Evolutionary conservation across 192 early-diverging fungal genomes (phyloP).

Genomic region (Thamnidium elegans): DNA sequence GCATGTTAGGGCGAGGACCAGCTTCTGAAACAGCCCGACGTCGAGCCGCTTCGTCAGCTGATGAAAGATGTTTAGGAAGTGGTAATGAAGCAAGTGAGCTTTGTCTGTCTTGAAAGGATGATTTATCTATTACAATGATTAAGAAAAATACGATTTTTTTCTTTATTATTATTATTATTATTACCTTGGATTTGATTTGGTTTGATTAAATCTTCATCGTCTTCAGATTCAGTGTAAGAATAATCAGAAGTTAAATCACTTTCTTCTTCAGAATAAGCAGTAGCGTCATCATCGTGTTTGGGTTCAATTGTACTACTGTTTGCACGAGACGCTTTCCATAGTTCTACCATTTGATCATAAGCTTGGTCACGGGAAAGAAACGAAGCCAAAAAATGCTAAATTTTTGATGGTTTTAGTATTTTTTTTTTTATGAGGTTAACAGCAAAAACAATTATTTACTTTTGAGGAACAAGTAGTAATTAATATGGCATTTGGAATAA

Average conservation of each 20-base stretch:
- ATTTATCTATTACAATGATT: too few species aligned
- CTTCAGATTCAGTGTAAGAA: slow-evolving; percentile 13
- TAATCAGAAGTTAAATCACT: slow-evolving; percentile 2
- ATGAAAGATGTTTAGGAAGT: slow-evolving; percentile 15
- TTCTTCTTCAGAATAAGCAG: not conserved
- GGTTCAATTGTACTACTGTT: not conserved
- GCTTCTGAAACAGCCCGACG: slow-evolving; percentile 32
- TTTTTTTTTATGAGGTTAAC: not conserved
- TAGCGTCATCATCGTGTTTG: not conserved
- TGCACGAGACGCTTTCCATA: slow-evolving; percentile 47
- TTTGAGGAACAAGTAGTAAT: slow-evolving; percentile 68
- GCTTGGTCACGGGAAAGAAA: slow-evolving; percentile 82
- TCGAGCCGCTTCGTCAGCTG: slow-evolving; percentile 17
- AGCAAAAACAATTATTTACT: slow-evolving; percentile 14
- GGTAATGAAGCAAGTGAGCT: slow-evolving; percentile 27
- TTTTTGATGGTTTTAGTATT: not conserved
- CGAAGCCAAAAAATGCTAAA: slow-evolving; percentile 80
- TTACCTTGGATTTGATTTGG: too few species aligned
- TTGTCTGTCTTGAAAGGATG: slow-evolving; percentile 17
- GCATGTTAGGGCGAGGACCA: slow-evolving; percentile 26
- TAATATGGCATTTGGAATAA: slow-evolving; percentile 87
- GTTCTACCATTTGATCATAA: slow-evolving; percentile 66
- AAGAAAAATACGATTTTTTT: too few species aligned
- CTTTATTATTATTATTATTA: too few species aligned
- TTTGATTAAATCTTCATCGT: not conserved